Conservation (phyloP, 2,329 filamentous ascomycete genomes). For the Xylariaceae sp. region DNA sequence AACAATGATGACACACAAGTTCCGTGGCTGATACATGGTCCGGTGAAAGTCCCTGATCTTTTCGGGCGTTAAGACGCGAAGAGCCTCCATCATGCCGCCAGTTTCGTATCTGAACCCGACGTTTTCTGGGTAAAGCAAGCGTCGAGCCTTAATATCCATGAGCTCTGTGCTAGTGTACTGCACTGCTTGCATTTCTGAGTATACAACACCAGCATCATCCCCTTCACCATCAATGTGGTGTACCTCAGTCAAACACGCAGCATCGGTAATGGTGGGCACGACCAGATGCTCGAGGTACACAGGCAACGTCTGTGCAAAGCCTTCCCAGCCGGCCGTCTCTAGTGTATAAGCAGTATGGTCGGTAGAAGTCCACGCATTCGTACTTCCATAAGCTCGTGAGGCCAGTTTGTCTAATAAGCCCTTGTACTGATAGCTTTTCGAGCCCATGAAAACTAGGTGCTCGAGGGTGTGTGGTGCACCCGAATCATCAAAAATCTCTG, state of each 20-base stretch:
- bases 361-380: conserved; percentile 96
- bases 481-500: conserved; percentile 97
- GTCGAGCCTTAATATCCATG: conserved; percentile 83
- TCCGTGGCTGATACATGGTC: conserved; percentile 98
- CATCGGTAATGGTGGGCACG: conserved; percentile 88
- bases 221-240: conserved; percentile 94
- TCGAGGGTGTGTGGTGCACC: conserved; percentile 89
- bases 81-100: conserved; percentile 93
- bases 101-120: conserved; percentile 97
- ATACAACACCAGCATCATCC: conserved; percentile 95
- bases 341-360: conserved; percentile 97
- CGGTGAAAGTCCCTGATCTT: conserved; percentile 93
- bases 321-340: conserved; percentile 95
- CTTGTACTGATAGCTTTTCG: conserved; percentile 92
- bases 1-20: conserved; percentile 89
- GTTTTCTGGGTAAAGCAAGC: conserved; percentile 84
- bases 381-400: conserved; percentile 89
- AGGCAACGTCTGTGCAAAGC: conserved; percentile 91
- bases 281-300: conserved; percentile 96
- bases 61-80: conserved; percentile 84
- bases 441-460: conserved; percentile 87
- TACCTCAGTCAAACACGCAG: conserved; percentile 92
- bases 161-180: conserved; percentile 85
- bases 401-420: conserved; percentile 94
- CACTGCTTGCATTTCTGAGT: conserved; percentile 98